Evolutionary conservation across 75 land plant genomes (phyloP).

Genomic region (Pseudotsuga menziesii): DNA sequence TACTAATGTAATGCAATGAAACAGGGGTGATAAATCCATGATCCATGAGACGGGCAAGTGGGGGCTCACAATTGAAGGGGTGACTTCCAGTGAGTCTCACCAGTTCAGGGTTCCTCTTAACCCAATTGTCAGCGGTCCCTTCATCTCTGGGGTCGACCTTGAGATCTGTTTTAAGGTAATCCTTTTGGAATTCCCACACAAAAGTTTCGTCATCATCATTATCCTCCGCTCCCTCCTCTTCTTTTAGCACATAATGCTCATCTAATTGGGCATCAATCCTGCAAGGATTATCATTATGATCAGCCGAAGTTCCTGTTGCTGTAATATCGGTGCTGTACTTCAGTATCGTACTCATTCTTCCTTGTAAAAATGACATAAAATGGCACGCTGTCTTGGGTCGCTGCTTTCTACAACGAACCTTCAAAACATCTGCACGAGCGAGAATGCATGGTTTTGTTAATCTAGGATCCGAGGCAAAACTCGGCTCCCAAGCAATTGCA

Average conservation of each 20-base stretch:
- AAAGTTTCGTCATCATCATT: background rate
- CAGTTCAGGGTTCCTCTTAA: conserved; percentile 65
- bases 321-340: too few relatives aligned
- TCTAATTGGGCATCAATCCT: too few relatives aligned
- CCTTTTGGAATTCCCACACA: background rate
- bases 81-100: conserved; percentile 95
- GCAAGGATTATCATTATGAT: too few relatives aligned
- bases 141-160: conserved; percentile 59
- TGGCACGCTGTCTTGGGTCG: too few relatives aligned
- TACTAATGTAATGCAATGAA: conserved; percentile 91
- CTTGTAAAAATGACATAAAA: too few relatives aligned
- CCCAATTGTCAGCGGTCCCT: conserved; percentile 78
- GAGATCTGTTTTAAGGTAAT: conserved; percentile 22
- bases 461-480: too few relatives aligned
- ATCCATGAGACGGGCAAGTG: conserved; percentile 65
- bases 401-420: too few relatives aligned
- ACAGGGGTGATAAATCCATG: conserved; percentile 91
- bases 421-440: too few relatives aligned
- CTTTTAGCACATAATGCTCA: background rate
- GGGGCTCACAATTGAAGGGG: conserved; percentile 78
- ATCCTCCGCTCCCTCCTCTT: conserved; percentile 4
- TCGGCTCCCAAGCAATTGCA: too few relatives aligned
- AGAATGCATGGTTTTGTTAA: too few relatives aligned
- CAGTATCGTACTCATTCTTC: too few relatives aligned
- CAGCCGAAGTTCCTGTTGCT: too few relatives aligned